Conservation (phyloP, 2,329 filamentous ascomycete genomes). For the Beauveria rudraprayagi region DNA sequence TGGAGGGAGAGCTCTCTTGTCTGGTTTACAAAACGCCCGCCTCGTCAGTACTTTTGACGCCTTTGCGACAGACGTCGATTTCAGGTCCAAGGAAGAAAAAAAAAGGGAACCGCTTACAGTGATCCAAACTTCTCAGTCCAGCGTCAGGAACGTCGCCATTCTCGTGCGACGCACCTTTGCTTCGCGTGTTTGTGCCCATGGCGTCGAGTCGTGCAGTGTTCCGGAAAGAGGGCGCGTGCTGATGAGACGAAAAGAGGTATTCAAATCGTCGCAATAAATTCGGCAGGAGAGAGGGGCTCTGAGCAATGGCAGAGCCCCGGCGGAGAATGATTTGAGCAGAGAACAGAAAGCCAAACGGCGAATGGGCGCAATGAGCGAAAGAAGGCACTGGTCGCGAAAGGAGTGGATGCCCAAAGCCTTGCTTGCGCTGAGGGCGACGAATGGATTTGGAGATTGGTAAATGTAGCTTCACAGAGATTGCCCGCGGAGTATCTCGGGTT, state of each 20-base stretch:
- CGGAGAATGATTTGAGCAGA: neutral
- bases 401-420: slow-evolving; percentile 5
- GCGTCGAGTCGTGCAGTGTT: neutral
- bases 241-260: neutral
- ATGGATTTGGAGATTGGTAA: neutral
- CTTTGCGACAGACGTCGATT: neutral
- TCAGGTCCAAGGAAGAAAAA: neutral
- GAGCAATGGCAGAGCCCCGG: neutral
- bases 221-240: neutral
- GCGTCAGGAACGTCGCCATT: slow-evolving; percentile 47
- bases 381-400: neutral
- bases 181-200: slow-evolving; percentile 27
- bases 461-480: neutral
- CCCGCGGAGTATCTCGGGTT: slow-evolving; percentile 2
- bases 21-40: slow-evolving; percentile 36
- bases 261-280: neutral
- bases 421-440: neutral
- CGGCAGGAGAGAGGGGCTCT: neutral
- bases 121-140: slow-evolving; percentile 70
- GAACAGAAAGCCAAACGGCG: neutral
- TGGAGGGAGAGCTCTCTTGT: slow-evolving; percentile 71
- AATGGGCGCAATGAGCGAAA: neutral
- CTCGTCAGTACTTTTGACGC: neutral
- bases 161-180: slow-evolving; percentile 25
- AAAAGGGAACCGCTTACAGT: slow-evolving; percentile 45